Evolutionary conservation across 768 basidiomycete genomes (phyloP).

Genomic region (Tricholomella constricta): DNA sequence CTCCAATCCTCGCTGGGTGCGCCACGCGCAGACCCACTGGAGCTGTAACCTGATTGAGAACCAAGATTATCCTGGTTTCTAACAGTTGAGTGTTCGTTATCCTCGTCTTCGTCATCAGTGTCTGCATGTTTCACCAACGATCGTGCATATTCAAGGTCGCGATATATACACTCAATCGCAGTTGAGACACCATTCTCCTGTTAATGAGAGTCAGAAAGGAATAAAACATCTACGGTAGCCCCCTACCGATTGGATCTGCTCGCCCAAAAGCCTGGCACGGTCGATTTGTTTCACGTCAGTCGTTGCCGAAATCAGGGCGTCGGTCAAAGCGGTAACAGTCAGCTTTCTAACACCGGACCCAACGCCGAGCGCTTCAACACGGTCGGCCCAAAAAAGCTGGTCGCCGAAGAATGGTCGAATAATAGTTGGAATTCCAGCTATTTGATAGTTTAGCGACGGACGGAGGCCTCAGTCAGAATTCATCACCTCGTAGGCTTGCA

Average conservation of each 20-base stretch:
- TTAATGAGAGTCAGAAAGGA: conserved; percentile 6
- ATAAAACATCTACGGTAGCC: neutral
- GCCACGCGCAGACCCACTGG: conserved; percentile 52
- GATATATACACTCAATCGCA: conserved; percentile 94
- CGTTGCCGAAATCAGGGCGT: conserved; percentile 80
- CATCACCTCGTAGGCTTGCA: conserved; percentile 84
- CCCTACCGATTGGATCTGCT: conserved; percentile 80
- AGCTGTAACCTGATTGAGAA: conserved; percentile 54
- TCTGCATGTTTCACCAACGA: conserved; percentile 72
- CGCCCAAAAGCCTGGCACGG: conserved; percentile 81
- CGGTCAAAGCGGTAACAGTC: conserved; percentile 73
- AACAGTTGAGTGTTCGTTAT: conserved; percentile 40
- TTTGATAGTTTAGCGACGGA: conserved; percentile 6
- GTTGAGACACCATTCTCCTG: conserved; percentile 95
- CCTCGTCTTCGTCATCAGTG: conserved; percentile 32
- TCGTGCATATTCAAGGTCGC: conserved; percentile 93
- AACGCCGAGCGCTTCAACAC: conserved; percentile 94
- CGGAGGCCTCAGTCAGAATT: neutral
- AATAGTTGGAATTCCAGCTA: conserved; percentile 92
- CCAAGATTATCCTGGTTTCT: conserved; percentile 31
- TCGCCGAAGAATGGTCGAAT: conserved; percentile 98
- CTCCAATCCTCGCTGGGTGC: conserved; percentile 85
- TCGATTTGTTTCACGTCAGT: conserved; percentile 88
- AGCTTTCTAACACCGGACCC: conserved; percentile 88
- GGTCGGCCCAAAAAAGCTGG: conserved; percentile 97